Base-by-base conservation (phyloP, 2,329 filamentous ascomycete species). In the Cladophialophora exuberans region DNA sequence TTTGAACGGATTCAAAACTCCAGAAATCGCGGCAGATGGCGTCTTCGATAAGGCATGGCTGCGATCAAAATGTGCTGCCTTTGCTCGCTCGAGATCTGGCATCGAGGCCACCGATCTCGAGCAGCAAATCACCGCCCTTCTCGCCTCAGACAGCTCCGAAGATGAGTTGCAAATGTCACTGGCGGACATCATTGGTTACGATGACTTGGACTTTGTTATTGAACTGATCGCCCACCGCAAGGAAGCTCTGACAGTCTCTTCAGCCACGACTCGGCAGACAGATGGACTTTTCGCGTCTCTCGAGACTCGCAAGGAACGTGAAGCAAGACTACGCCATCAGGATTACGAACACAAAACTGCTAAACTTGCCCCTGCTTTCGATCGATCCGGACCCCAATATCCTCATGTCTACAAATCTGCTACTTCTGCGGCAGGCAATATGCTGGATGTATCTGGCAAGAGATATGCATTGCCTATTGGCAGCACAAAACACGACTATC, bases 121-220 rank as follows among this genome's bases (percentile, higher is more conserved):
- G 60, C 83, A 87, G 52, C 91, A 97, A 69, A 83, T 97, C 30
- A 74, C 85, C 33, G 87, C 89, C 4, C 79, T 93, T 2, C 72
- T 99, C 30, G 81, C 80, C 6, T 89, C 90, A 3, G 81, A 84
- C 62, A 82, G 78, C 65, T 79, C 83, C 26, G 88, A 96, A 54
- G 89, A 96, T 54, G 90, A 96, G 71, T 76, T 97, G n/a, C 93
- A 97, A 70, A 92, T 91, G 67, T 85, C 87, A 35, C 79, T 99
- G 30, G 90, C 89, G 0, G 94, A 99, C 65, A 83, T 97, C 38
- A 79, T 99, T 57, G 94, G 95, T 0, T 97, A 93, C 66, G 91
- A 94, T 64, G 90, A 97, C 67, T 78, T 99, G 15, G 93, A 99
- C 62, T 86, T 99, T 65, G 87, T 97, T 49, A 92, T 92, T 59